phyloP scores from a whole-genome alignment of 2,329 filamentous ascomycete species.

The Fusarium bulbicola region DNA sequence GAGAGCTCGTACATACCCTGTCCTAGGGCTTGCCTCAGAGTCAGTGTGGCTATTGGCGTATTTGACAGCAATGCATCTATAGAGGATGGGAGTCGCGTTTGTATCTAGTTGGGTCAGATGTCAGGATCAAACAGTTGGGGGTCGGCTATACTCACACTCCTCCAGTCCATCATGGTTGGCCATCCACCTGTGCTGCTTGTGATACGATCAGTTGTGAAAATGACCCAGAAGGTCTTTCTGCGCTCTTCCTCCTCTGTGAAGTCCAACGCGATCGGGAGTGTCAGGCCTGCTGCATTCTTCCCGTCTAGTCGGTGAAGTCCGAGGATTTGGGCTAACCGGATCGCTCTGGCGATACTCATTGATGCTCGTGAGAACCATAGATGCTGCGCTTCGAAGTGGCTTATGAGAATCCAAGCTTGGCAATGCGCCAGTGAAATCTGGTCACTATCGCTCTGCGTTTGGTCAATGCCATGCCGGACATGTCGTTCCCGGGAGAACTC shows the following conservation, averaged over 20 bases:
- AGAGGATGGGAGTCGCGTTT: constrained; percentile 6
- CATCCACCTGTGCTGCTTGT: constrained; percentile 88
- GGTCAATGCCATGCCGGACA: constrained; percentile 63
- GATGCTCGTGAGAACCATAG: constrained; percentile 85
- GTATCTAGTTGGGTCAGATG: not conserved
- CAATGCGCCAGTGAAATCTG: constrained; percentile 58
- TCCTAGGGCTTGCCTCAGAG: constrained; percentile 15
- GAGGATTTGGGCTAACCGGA: constrained; percentile 79
- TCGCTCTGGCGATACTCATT: constrained; percentile 76
- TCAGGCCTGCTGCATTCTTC: constrained; percentile 20
- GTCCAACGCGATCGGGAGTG: constrained; percentile 69
- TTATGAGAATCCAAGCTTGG: constrained; percentile 78
- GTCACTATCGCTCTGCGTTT: constrained; percentile 57
- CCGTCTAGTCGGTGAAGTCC: constrained; percentile 70
- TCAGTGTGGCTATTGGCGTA: constrained; percentile 44
- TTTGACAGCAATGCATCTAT: constrained; percentile 13
- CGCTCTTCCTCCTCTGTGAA: constrained; percentile 79
- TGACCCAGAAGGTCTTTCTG: constrained; percentile 81
- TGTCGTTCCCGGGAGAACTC: not conserved
- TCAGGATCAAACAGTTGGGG: accelerated
- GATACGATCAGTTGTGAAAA: constrained; percentile 81
- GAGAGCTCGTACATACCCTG: constrained; percentile 36
- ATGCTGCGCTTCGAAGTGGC: constrained; percentile 79
- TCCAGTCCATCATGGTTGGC: constrained; percentile 77
- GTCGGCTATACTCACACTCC: not conserved